Evolutionary conservation across 192 early-diverging fungal species (phyloP).

Genomic region (Umbelopsis sp.): DNA sequence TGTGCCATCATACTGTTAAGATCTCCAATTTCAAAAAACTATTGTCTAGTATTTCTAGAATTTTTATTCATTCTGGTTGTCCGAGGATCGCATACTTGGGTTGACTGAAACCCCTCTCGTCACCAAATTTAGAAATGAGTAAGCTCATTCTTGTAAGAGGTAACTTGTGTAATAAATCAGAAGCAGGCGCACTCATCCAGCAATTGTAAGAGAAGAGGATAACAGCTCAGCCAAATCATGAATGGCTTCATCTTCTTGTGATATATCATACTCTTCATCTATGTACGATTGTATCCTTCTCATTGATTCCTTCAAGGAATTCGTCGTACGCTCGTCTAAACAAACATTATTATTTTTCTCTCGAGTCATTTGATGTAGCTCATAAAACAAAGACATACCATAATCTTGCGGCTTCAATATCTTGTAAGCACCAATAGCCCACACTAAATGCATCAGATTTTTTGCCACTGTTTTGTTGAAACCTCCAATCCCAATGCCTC

Average conservation of each 20-base stretch:
- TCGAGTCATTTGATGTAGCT: background rate
- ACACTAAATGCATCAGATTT: conserved; percentile 37
- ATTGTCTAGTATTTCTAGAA: no score
- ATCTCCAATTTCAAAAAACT: no score
- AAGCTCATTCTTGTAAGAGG: no score
- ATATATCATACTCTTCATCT: conserved; percentile 33
- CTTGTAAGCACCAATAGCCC: conserved; percentile 31
- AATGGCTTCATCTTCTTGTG: conserved; percentile 35
- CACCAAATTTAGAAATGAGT: no score
- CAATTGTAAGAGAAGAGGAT: background rate
- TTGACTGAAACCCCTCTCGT: no score
- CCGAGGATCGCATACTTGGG: no score
- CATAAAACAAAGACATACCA: conserved; percentile 21
- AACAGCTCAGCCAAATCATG: conserved; percentile 25
- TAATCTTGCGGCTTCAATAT: conserved; percentile 31
- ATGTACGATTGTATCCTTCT: conserved; percentile 33
- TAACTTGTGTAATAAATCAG: no score
- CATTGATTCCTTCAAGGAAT: conserved; percentile 30
- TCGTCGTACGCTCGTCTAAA: conserved; percentile 12
- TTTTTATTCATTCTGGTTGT: no score
- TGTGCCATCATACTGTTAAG: no score
- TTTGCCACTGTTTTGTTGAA: conserved; percentile 35
- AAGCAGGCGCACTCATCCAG: no score
- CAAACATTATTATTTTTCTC: background rate
- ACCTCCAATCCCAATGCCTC: conserved; percentile 35